Evolutionary conservation across 305 asterid genomes (phyloP).

Genomic region (Fraxinus latifolia): DNA sequence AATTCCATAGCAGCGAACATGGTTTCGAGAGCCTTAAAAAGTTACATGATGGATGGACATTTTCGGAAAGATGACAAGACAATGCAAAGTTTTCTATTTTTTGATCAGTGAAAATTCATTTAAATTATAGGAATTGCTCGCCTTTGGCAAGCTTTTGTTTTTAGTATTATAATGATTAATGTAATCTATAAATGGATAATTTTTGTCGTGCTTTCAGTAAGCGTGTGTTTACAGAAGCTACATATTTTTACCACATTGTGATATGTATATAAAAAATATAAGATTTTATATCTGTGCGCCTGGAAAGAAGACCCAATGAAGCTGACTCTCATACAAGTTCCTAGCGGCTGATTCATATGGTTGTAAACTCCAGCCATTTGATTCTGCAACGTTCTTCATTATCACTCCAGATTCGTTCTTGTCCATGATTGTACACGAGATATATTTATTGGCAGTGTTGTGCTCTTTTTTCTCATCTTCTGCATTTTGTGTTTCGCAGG

Average conservation of each 20-base stretch:
- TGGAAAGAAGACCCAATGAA: background rate
- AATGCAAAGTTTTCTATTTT: background rate
- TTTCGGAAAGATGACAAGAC: background rate
- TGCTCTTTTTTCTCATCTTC: constrained; percentile 11
- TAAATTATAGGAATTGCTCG: background rate
- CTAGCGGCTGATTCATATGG: background rate
- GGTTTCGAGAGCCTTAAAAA: background rate
- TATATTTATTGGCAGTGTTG: background rate
- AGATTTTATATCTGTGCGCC: background rate
- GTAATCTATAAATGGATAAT: background rate
- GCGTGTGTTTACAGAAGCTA: background rate
- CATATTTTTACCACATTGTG: background rate
- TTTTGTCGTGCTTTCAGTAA: background rate
- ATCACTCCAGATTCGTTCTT: background rate
- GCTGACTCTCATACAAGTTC: background rate
- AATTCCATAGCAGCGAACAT: background rate
- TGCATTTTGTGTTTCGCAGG: constrained; percentile 38
- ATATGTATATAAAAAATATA: background rate
- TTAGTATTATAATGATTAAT: background rate
- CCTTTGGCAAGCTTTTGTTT: background rate
- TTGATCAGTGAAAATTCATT: background rate
- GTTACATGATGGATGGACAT: background rate
- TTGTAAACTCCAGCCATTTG: background rate
- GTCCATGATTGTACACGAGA: background rate
- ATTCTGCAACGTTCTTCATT: background rate